Evolutionary conservation across 1,284 basidiomycete species (phyloP).

Genomic region (Leccinum subrobustum): DNA sequence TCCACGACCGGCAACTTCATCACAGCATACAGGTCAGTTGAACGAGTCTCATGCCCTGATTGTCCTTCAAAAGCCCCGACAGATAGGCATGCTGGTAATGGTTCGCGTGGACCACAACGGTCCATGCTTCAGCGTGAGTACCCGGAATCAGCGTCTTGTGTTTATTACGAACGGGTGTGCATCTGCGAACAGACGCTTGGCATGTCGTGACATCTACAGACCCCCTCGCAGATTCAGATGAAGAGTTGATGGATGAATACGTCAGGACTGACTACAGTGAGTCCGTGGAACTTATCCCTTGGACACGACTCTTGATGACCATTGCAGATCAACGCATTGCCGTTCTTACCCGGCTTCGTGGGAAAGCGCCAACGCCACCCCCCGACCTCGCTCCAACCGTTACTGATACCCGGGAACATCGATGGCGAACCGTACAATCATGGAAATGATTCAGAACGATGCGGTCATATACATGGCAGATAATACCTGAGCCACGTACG

Average conservation of each 20-base stretch:
- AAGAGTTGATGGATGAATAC: slow-evolving; percentile 63
- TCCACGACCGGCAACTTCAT: slow-evolving; percentile 19
- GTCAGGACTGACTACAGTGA: slow-evolving; percentile 63
- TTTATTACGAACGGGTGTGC: background rate
- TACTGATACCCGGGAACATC: slow-evolving; percentile 33
- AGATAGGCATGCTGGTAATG: slow-evolving; percentile 23
- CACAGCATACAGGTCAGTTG: slow-evolving; percentile 25
- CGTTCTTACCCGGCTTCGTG: slow-evolving; percentile 45
- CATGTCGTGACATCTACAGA: slow-evolving; percentile 60
- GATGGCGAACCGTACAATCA: slow-evolving; percentile 40
- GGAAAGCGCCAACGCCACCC: slow-evolving; percentile 42
- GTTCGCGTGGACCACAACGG: slow-evolving; percentile 30
- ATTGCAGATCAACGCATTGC: slow-evolving; percentile 48
- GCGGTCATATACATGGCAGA: background rate
- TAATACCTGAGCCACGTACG: background rate
- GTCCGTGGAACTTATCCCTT: slow-evolving; percentile 20
- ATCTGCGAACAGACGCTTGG: slow-evolving; percentile 59
- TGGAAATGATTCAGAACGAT: slow-evolving; percentile 33
- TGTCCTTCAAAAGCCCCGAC: slow-evolving; percentile 6
- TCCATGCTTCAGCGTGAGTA: slow-evolving; percentile 38
- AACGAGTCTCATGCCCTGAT: background rate
- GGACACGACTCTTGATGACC: background rate
- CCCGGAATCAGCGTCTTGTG: background rate
- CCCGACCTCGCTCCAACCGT: slow-evolving; percentile 16
- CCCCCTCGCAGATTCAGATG: slow-evolving; percentile 69